Base-by-base conservation (phyloP, 768 basidiomycete species). In the Lentinula sp. region DNA sequence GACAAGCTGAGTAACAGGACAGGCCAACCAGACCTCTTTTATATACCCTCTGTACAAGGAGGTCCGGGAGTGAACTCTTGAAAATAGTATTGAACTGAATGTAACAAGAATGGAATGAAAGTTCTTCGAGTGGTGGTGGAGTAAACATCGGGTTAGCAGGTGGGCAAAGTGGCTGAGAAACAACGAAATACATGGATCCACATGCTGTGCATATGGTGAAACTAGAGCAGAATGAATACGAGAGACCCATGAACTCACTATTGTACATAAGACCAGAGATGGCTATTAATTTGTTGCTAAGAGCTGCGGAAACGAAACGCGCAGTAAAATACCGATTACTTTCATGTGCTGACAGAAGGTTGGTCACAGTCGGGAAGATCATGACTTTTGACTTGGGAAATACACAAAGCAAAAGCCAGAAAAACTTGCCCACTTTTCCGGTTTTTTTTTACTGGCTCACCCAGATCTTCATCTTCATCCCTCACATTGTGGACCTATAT, bases 101-200 rank as follows among this genome's bases (percentile, higher is more conserved):
- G 35, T 10, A 23, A 31, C 43, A 13, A 35, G 43, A 39, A 55
- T 21, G 28, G 23, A 57, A 13, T 23, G 23, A 6, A 23, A n/a
- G 21, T 23, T 55, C n/a, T 31, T 39, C 54, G 54, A 55, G 35
- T 54, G 53, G 35, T 54, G n/a, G 53, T 54, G 53, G 37, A 54
- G 53, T 21, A 13, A 35, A 48, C 21, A 43, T 43, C n/a, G 46
- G 46, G 18, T 9, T 48, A 21, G 46, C 9, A 23, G 46, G 46
- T 23, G 46, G 16, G 46, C 46, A 13, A 43, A n/a, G 42, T 43
- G 46, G 6, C 46, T 23, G 21, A 48, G 21, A 48, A 23, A 48
- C n/a, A 48, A 21, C 21, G 46, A 5, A 48, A 48, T 48, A n/a
- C 16, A 8, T 23, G 11, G 21, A 48, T 48, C 5, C 46, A 48